Percentiles rank a stretch among this genome's conserved stretches.
These are phyloP conservation scores for Xylariaceae sp. DNA, from an alignment of 2,329 filamentous ascomycete genomes.

Conservation along the genomic window DNA sequence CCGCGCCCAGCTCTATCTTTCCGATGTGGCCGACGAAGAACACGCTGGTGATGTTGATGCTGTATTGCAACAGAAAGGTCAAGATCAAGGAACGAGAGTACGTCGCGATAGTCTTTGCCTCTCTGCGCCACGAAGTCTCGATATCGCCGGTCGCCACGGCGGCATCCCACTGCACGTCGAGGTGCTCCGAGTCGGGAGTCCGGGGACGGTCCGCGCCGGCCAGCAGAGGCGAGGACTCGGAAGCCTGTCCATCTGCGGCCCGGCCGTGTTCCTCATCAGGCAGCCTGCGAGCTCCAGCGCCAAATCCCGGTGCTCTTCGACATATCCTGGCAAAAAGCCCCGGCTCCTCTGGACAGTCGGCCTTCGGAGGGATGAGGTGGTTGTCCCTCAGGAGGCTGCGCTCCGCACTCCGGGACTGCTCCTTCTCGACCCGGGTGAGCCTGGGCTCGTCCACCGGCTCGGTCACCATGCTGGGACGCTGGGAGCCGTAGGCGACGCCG, in stretches of 20 bases:
- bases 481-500: constrained; percentile 65
- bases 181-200: constrained; percentile 43
- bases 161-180: constrained; percentile 75
- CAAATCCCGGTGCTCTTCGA: constrained; percentile 41
- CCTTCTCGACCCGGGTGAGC: constrained; percentile 48
- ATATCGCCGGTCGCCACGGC: constrained; percentile 76
- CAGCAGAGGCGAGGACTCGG: constrained; percentile 31
- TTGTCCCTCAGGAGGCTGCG: constrained; percentile 57
- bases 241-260: constrained; percentile 26
- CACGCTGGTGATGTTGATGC: constrained; percentile 72
- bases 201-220: constrained; percentile 37
- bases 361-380: constrained; percentile 57
- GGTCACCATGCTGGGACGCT: constrained; percentile 61
- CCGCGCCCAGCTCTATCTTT: constrained; percentile 59
- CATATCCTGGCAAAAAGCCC: constrained; percentile 33
- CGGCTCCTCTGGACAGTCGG: constrained; percentile 28
- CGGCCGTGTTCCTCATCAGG: constrained; percentile 33
- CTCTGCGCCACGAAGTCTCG: constrained; percentile 83
- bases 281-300: constrained; percentile 42
- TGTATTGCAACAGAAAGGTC: constrained; percentile 76
- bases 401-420: constrained; percentile 50
- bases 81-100: constrained; percentile 65
- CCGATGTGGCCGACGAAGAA: constrained; percentile 73
- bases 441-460: constrained; percentile 36
- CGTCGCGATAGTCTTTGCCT: constrained; percentile 69